Base-by-base conservation (phyloP, 2,329 filamentous ascomycete species). In the Scortechinia acanthostroma region DNA sequence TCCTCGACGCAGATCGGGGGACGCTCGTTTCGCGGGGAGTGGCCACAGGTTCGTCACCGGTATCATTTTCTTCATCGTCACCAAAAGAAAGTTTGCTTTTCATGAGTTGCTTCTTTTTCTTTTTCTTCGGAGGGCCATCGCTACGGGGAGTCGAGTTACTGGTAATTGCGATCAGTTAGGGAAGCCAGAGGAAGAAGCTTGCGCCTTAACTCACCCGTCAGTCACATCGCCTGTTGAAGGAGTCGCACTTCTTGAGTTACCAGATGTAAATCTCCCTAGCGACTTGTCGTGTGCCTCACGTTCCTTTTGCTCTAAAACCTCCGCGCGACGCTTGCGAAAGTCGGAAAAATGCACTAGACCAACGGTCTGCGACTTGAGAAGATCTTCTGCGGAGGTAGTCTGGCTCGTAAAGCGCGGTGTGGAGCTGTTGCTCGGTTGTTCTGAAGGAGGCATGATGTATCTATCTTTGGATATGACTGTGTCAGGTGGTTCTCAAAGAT, bases 321-420 rank as follows among this genome's bases (percentile, higher is more conserved):
- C 89, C 54, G 90, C 91, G 63, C 91, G 88, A 48, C 93, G 83
- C 69, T 98, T 97, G 64, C 91, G 89, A 63, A 95, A 97, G 60
- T 97, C 93, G 52, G 88, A 89, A 37, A 96, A 82, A 47, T 88
- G 80, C 45, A 97, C 91, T 2, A 98, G 82, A 33, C 93, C 93
- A 52, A 96, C 90, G 0, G 89, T 95, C 57, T 89, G 35, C 17
- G 35, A 40, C 17, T 40, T 40, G 17, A 40, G 35, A 13, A 40
- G 6, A 15, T 40, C 35, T 19, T 40, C 35, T 17, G 35, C 35
- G 35, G 35, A 40, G 10, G 17, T 17, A 17, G 35, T 40, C 17
- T 40, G 35, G 17, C 35, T 19, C 13, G 35, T 19, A 19, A 40
- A 40, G 13, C 35, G 25, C 10, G 10, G 10, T 10, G 25, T n/a